Conservation (phyloP, 192 early-diverging fungal species). For the Umbelopsis ramanniana region DNA sequence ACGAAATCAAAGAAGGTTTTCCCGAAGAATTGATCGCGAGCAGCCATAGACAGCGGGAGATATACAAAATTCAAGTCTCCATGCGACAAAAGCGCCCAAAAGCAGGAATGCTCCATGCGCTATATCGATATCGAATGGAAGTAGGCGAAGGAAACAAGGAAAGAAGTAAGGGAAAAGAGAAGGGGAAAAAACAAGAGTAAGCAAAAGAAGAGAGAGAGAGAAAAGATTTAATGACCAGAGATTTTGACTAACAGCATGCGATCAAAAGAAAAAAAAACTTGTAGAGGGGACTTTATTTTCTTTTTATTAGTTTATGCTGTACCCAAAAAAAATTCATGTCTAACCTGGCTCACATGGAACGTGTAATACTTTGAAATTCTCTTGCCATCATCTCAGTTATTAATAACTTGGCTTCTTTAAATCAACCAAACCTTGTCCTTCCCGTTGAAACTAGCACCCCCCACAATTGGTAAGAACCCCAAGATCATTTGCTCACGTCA, state of each 20-base stretch:
- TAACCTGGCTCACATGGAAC: too few relatives aligned
- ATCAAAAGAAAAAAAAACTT: not conserved
- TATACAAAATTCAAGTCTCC: slow-evolving; percentile 25
- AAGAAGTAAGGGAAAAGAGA: slow-evolving; percentile 9
- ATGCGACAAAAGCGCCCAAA: slow-evolving; percentile 29
- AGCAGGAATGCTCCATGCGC: slow-evolving; percentile 24
- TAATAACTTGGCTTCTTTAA: too few relatives aligned
- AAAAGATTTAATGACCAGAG: not conserved
- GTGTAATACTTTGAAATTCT: too few relatives aligned
- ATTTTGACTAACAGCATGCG: not conserved
- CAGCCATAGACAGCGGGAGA: slow-evolving; percentile 14
- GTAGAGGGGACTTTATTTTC: not conserved
- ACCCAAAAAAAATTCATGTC: too few relatives aligned
- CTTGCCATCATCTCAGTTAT: too few relatives aligned
- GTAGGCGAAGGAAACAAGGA: slow-evolving; percentile 1
- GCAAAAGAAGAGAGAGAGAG: slow-evolving; percentile 11
- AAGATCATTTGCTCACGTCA: slow-evolving; percentile 9
- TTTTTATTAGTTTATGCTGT: too few relatives aligned
- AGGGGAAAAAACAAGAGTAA: not conserved
- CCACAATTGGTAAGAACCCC: not conserved
- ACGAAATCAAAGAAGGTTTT: slow-evolving; percentile 31
- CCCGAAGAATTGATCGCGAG: slow-evolving; percentile 12
- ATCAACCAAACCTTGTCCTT: too few relatives aligned
- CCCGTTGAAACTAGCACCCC: not conserved
- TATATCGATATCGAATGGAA: too few relatives aligned